phyloP scores from a whole-genome alignment of 345 rosid species.

The Lagerstroemia speciosa region DNA sequence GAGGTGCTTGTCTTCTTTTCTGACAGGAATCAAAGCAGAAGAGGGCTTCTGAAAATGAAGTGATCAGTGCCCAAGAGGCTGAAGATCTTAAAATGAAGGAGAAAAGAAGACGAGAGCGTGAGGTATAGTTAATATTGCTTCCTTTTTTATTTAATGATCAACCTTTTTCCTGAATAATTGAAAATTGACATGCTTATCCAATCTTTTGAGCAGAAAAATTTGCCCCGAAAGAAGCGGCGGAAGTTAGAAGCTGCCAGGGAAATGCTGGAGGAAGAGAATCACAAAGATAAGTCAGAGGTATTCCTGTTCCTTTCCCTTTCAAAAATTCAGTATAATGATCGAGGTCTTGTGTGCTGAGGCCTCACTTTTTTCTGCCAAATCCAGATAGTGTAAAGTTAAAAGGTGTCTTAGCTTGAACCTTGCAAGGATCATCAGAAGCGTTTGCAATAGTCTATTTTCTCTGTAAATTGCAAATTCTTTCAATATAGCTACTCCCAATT shows the following conservation, averaged over 20 bases:
- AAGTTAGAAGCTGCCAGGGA: constrained; percentile 94
- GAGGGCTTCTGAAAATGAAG: constrained; percentile 39
- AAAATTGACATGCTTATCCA: constrained; percentile 5
- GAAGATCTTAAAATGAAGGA: constrained; percentile 89
- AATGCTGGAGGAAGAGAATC: constrained; percentile 70
- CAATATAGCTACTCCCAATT: neutral
- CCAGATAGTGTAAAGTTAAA: neutral
- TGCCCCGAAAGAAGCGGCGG: constrained; percentile 82
- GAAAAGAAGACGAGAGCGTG: constrained; percentile 82
- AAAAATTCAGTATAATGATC: neutral
- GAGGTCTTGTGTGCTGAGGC: neutral
- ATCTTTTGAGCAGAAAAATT: constrained; percentile 53
- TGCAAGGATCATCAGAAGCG: neutral
- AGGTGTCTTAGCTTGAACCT: neutral
- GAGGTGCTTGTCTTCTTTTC: neutral
- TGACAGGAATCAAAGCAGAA: constrained; percentile 48
- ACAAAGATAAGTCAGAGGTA: constrained; percentile 36
- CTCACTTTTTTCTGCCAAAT: neutral
- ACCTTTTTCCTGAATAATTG: neutral
- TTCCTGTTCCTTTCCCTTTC: constrained; percentile 9
- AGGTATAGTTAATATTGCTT: constrained; percentile 29
- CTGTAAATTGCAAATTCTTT: neutral
- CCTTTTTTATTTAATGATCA: neutral
- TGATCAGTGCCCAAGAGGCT: constrained; percentile 78
- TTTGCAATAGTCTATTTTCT: neutral